A percentile compares a stretch with the other conserved stretches of the same genome.
These are phyloP conservation scores for Vigna hirtella DNA, from an alignment of 306 rosid genomes.

Conservation along the genomic window DNA sequence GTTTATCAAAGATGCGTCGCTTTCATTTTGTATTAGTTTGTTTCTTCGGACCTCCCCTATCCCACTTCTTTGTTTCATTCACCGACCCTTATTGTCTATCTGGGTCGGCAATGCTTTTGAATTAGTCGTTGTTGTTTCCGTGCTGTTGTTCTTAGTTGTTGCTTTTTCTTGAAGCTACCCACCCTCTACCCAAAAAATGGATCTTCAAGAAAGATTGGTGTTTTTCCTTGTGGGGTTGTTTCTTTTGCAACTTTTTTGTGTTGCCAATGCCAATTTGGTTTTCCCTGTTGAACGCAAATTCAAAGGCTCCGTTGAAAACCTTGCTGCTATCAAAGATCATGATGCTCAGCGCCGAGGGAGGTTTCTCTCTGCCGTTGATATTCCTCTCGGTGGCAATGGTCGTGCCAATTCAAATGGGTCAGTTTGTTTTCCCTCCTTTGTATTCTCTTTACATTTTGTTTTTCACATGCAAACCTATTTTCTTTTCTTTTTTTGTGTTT, in stretches of 20 bases:
- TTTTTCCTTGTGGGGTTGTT: constrained; percentile 33
- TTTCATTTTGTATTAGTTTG: neutral
- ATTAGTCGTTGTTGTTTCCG: neutral
- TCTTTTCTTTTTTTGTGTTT: no score
- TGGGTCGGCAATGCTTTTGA: constrained; percentile 42
- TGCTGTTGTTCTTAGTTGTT: neutral
- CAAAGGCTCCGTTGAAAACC: constrained; percentile 52
- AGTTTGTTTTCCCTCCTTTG: neutral
- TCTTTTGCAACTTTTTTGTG: constrained; percentile 27
- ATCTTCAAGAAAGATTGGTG: constrained; percentile 47
- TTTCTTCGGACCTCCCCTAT: constrained; percentile 18
- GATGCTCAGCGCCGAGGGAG: constrained; percentile 77
- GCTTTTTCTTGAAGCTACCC: constrained; percentile 39
- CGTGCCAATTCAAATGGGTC: constrained; percentile 77
- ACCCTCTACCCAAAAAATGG: constrained; percentile 46
- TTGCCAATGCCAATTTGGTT: constrained; percentile 60
- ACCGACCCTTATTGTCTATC: constrained; percentile 41
- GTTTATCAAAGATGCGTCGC: neutral
- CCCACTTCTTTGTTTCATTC: constrained; percentile 36
- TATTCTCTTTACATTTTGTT: neutral
- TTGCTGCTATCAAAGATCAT: constrained; percentile 67
- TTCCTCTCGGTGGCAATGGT: constrained; percentile 84
- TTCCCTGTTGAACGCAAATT: constrained; percentile 72
- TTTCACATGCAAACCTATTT: neutral
- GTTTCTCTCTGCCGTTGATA: constrained; percentile 69